Base-by-base conservation (phyloP, 1,284 basidiomycete genomes). In the Baeospora myosura region DNA sequence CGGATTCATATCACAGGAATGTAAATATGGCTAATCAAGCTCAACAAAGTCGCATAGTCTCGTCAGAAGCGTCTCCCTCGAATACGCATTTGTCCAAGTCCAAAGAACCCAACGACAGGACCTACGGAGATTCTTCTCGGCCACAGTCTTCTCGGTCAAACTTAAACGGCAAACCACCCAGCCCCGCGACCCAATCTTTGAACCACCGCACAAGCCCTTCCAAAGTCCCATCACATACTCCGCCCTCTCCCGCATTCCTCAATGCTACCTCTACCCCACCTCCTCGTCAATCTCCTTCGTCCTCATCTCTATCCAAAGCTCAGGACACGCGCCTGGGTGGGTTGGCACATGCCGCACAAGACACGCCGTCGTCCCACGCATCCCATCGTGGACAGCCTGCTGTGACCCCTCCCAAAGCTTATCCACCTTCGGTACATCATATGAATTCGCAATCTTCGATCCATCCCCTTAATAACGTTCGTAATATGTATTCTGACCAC, bases 81-180 rank as follows among this genome's bases (percentile, higher is more conserved):
- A n/a, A n/a, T n/a, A n/a, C 21, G 2, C 17, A 30, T 30, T 34
- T 20, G 4, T 34, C 33, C n/a, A 20, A n/a, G 11, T 34, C 33
- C 12, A 34, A 34, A 20, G 14, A 34, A 34, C 14, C 33, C 33
- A 20, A n/a, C 4, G 33, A 34, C 4, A 34, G 10, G 33, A 20
- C 33, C 18, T n/a, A n/a, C n/a, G n/a, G n/a, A n/a, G 18, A 16
- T 5, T n/a, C 12, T 12, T 34, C 33, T 3, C 28, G 28, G 17
- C 2, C 7, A 12, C 3, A 12, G 7, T n/a, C 28, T n/a, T 12
- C 33, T 12, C n/a, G n/a, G n/a, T n/a, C n/a, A n/a, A n/a, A n/a
- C n/a, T n/a, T n/a, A n/a, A n/a, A n/a, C n/a, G 33, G n/a, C 14
- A 34, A 34, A 34, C 33, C 33, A 17, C 33, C 33, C 3, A 34